Conservation (phyloP, 352 stramenopile genomes). For the Pseudoperonospora humuli region DNA sequence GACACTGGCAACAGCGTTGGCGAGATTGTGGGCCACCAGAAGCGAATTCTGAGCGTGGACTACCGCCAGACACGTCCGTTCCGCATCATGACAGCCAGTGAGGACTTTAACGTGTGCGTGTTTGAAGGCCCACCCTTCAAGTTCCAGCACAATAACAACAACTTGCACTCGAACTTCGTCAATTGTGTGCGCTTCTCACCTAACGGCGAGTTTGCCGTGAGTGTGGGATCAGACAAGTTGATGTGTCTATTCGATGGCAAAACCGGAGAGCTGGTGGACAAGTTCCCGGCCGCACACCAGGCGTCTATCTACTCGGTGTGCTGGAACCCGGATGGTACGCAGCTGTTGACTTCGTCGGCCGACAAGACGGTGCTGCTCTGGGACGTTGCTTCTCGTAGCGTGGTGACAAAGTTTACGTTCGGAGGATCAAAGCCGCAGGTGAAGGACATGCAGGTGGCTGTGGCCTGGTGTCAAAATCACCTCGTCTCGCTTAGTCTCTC, state of each 20-base stretch:
- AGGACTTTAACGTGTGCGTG: slow-evolving; percentile 94
- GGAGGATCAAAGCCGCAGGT: slow-evolving; percentile 48
- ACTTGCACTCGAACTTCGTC: slow-evolving; percentile 93
- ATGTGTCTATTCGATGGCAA: slow-evolving; percentile 94
- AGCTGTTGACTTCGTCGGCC: slow-evolving; percentile 91
- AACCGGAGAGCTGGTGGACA: slow-evolving; percentile 72
- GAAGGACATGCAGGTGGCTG: slow-evolving; percentile 78
- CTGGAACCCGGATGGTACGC: slow-evolving; percentile 86
- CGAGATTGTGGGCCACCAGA: slow-evolving; percentile 91
- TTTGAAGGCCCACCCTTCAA: slow-evolving; percentile 95
- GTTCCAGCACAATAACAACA: slow-evolving; percentile 90
- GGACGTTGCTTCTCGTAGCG: slow-evolving; percentile 63
- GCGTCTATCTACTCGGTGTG: slow-evolving; percentile 94
- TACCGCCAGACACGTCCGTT: slow-evolving; percentile 93
- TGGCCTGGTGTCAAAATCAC: slow-evolving; percentile 67
- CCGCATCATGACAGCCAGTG: slow-evolving; percentile 90
- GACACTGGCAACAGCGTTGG: slow-evolving; percentile 94
- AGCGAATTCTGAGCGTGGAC: slow-evolving; percentile 88
- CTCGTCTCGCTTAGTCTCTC: slow-evolving; percentile 78
- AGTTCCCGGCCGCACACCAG: slow-evolving; percentile 75
- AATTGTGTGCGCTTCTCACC: slow-evolving; percentile 93
- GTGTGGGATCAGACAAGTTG: slow-evolving; percentile 91
- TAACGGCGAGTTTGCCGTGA: slow-evolving; percentile 85
- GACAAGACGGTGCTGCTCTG: slow-evolving; percentile 95
- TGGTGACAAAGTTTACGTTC: slow-evolving; percentile 80